Conservation (phyloP, 2,329 filamentous ascomycete genomes). For the Aschersonia sp. region DNA sequence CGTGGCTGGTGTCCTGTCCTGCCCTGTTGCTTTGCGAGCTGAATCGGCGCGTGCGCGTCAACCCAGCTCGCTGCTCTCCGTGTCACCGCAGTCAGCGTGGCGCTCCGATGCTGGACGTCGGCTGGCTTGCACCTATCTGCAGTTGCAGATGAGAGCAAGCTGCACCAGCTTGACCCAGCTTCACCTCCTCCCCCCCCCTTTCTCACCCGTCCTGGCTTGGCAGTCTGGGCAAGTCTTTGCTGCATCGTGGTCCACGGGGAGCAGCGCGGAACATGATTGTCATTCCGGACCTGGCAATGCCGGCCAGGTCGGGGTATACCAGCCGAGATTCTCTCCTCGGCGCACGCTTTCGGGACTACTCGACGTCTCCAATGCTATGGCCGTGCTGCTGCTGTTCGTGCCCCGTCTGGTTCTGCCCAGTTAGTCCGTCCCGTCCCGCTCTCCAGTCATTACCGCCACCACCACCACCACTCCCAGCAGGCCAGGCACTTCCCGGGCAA, state of each 20-base stretch:
- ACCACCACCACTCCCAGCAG: neutral
- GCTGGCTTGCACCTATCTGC: neutral
- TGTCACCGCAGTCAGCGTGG: no score
- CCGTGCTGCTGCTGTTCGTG: no score
- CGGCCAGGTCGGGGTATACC: neutral
- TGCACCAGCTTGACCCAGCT: neutral
- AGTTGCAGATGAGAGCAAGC: neutral
- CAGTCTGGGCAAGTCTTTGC: neutral
- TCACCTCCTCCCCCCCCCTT: neutral
- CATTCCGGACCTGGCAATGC: no score
- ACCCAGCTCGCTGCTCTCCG: no score
- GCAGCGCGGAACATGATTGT: no score
- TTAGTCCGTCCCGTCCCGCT: neutral
- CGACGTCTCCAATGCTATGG: no score
- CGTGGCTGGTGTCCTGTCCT: no score
- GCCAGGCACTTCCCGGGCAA: neutral
- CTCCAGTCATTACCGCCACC: neutral
- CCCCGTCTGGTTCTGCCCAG: neutral
- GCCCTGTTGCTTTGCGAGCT: no score
- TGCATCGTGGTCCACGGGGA: neutral
- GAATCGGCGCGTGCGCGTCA: no score
- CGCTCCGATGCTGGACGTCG: no score
- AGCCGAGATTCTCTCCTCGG: neutral
- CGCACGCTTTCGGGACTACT: neutral
- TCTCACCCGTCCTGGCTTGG: neutral